Conservation (phyloP, 352 stramenopile species). For the Phytopythium litorale region DNA sequence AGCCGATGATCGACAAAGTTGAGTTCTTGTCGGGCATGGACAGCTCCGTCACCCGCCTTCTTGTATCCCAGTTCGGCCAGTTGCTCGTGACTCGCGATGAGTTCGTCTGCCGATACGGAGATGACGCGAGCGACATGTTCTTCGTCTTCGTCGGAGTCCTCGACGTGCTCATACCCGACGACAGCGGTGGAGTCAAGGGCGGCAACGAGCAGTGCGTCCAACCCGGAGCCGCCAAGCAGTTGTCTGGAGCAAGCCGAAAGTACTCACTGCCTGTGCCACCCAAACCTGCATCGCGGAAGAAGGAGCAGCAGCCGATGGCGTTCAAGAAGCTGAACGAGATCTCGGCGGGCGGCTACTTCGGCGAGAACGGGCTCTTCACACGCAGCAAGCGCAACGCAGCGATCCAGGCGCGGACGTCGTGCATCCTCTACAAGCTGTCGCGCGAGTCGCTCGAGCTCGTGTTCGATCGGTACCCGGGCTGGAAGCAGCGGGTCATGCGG, state of each 20-base stretch:
- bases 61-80: constrained; percentile 49
- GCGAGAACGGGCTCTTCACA: constrained; percentile 39
- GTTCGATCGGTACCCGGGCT: constrained; percentile 44
- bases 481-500: constrained; percentile 42
- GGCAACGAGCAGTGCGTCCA: background rate
- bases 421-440: constrained; percentile 43
- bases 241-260: background rate
- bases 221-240: background rate
- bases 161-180: constrained; percentile 23
- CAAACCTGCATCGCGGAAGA: background rate
- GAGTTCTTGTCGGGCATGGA: constrained; percentile 45
- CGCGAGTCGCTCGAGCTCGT: constrained; percentile 41
- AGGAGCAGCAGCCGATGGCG: constrained; percentile 8
- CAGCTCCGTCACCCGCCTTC: constrained; percentile 41
- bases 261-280: background rate
- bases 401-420: constrained; percentile 40
- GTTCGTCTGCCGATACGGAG: constrained; percentile 36
- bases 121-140: constrained; percentile 57
- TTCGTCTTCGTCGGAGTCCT: constrained; percentile 54
- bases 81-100: constrained; percentile 34
- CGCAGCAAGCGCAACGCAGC: constrained; percentile 35
- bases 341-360: constrained; percentile 39
- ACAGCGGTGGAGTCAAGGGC: background rate
- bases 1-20: constrained; percentile 53
- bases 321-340: constrained; percentile 53